A percentile compares a stretch with the other conserved stretches of the same genome.
These are phyloP conservation scores for Neonectria hederae DNA, from an alignment of 2,329 filamentous ascomycete genomes.

Conservation along the genomic window DNA sequence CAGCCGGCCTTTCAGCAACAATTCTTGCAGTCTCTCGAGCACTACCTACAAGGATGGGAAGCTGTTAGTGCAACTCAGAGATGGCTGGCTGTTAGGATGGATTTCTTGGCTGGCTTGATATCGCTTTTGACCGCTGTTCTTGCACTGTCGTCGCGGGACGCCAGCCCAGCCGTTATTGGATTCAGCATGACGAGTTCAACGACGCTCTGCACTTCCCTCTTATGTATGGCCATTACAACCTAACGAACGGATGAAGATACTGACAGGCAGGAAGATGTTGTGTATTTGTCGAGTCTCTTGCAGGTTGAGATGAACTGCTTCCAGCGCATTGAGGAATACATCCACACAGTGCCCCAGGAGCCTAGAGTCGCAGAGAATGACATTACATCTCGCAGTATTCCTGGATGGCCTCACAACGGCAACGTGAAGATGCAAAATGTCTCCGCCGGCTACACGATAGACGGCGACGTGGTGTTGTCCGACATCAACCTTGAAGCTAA, in stretches of 20 bases:
- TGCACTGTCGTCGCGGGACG: neutral
- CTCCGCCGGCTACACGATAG: slow-evolving; percentile 6
- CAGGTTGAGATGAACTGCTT: slow-evolving; percentile 19
- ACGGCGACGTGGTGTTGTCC: neutral
- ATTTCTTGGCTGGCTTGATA: slow-evolving; percentile 13
- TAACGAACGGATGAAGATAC: neutral
- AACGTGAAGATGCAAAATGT: slow-evolving; percentile 1
- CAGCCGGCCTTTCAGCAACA: neutral
- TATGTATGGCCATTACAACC: neutral
- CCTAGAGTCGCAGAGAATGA: neutral
- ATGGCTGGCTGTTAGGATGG: slow-evolving; percentile 19
- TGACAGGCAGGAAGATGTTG: neutral
- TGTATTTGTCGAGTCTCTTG: slow-evolving; percentile 10
- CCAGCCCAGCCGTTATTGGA: slow-evolving; percentile 3
- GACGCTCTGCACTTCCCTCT: slow-evolving; percentile 4
- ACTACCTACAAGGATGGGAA: slow-evolving; percentile 15
- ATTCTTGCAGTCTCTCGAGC: slow-evolving; percentile 3
- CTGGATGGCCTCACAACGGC: neutral
- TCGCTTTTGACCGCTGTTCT: slow-evolving; percentile 8
- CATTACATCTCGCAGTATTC: no score
- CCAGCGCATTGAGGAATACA: slow-evolving; percentile 10
- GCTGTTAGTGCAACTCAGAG: slow-evolving; percentile 10
- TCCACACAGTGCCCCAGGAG: slow-evolving; percentile 7
- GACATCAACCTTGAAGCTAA: slow-evolving; percentile 1
- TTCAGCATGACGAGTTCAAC: slow-evolving; percentile 19